These are phyloP conservation scores for Umbilicus rupestris DNA, from an alignment of 164 flowering plant genomes.

Conservation along the genomic window DNA sequence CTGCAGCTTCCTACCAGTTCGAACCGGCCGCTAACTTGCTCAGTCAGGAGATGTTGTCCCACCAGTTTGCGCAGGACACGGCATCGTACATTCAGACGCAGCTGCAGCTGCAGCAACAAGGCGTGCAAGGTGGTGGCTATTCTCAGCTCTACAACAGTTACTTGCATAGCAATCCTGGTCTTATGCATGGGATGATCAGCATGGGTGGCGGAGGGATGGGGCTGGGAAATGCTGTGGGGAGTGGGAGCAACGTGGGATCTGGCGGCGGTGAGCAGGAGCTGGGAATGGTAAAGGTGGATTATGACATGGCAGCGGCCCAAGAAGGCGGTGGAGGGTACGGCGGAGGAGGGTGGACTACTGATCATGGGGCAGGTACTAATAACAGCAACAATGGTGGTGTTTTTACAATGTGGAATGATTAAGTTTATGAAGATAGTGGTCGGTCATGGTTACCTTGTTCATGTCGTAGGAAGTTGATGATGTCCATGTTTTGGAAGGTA, in stretches of 20 bases:
- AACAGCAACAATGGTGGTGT: constrained; percentile 22
- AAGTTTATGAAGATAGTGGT: background rate
- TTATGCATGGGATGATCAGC: constrained; percentile 37
- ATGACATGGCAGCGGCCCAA: constrained; percentile 43
- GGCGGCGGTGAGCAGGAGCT: too few species aligned
- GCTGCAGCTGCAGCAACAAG: constrained; percentile 45
- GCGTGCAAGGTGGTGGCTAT: constrained; percentile 9
- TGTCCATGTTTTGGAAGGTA: too few species aligned
- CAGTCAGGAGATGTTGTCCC: constrained; percentile 21
- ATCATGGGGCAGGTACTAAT: constrained; percentile 14
- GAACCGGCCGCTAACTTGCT: constrained; percentile 31
- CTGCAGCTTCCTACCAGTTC: constrained; percentile 33
- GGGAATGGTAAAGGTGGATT: constrained; percentile 48
- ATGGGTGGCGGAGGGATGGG: too few species aligned
- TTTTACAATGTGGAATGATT: constrained; percentile 71
- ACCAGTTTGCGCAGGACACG: constrained; percentile 26
- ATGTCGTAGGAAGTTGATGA: too few species aligned
- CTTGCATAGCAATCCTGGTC: constrained; percentile 30
- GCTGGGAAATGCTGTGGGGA: too few species aligned
- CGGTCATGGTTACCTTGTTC: too few species aligned
- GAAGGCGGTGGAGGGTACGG: constrained; percentile 41
- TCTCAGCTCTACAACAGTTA: constrained; percentile 28
- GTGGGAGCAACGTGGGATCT: too few species aligned
- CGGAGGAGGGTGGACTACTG: constrained; percentile 30
- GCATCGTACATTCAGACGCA: constrained; percentile 38